A percentile compares a stretch with the other conserved stretches of the same genome.
Conservation (phyloP, 768 basidiomycete genomes). For the Hericium erinaceus region DNA sequence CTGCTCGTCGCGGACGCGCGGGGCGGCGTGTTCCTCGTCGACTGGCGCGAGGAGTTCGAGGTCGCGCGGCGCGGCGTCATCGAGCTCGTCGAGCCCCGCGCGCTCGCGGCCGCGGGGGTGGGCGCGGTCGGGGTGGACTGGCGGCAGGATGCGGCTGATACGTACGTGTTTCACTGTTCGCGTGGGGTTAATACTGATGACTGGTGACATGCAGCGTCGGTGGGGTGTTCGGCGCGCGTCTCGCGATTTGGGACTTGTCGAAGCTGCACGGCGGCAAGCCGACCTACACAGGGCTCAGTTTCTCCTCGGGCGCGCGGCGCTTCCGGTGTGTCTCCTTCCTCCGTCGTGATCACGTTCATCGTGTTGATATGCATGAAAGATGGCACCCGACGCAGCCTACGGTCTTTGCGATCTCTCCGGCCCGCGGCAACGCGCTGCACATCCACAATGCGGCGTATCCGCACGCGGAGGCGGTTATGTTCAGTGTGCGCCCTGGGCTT, state of each 20-base stretch:
- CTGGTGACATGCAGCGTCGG: constrained; percentile 44
- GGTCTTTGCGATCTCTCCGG: constrained; percentile 61
- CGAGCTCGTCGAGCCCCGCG: constrained; percentile 65
- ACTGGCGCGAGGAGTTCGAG: constrained; percentile 71
- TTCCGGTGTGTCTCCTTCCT: constrained; percentile 50
- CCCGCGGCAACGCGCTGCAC: neutral
- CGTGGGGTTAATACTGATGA: neutral
- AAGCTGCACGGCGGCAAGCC: constrained; percentile 70
- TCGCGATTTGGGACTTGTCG: constrained; percentile 70
- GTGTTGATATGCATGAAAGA: constrained; percentile 26
- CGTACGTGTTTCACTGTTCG: constrained; percentile 37
- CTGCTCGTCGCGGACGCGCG: constrained; percentile 69
- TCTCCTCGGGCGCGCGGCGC: constrained; percentile 53
- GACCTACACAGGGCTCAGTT: constrained; percentile 47
- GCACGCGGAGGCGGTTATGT: neutral
- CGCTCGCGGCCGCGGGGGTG: constrained; percentile 41
- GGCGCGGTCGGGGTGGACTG: constrained; percentile 57
- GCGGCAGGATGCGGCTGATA: constrained; percentile 59
- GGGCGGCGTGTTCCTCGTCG: constrained; percentile 69
- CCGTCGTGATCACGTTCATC: neutral
- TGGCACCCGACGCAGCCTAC: constrained; percentile 74
- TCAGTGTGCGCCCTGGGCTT: neutral
- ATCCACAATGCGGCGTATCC: neutral
- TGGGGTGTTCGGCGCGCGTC: constrained; percentile 61
- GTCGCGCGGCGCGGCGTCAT: constrained; percentile 44